Conservation (phyloP, 148 eudicot genomes). For the Rhododendron ovatum region DNA sequence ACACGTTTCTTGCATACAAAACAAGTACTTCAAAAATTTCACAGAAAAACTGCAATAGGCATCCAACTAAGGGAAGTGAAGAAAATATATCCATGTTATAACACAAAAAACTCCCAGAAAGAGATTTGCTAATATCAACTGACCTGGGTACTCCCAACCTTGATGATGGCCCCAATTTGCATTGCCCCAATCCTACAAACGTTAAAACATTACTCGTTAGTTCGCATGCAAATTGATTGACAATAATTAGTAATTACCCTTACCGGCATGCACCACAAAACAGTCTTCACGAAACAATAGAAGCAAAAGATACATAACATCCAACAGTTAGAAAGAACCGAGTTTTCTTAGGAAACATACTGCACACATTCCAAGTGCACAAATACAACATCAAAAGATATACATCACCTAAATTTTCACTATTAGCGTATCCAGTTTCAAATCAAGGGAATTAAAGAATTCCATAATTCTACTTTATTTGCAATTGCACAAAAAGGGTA, state of each 20-base stretch:
- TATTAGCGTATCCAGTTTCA: background rate
- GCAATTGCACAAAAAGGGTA: background rate
- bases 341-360: background rate
- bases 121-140: conserved; percentile 6
- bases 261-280: background rate
- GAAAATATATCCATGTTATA: background rate
- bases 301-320: conserved; percentile 1
- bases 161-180: conserved; percentile 57
- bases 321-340: background rate
- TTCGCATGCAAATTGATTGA: background rate
- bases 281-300: background rate
- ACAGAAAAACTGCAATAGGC: background rate
- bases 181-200: conserved; percentile 69
- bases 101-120: conserved; percentile 3
- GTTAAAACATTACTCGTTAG: background rate
- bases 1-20: background rate
- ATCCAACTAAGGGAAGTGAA: background rate
- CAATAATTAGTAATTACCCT: background rate
- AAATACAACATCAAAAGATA: background rate
- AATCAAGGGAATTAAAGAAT: background rate
- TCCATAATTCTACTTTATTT: background rate
- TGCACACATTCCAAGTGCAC: background rate
- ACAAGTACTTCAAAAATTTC: background rate
- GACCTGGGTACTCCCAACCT: conserved; percentile 68
- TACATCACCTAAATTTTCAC: too few species aligned